Evolutionary conservation across 2,329 filamentous ascomycete genomes (phyloP).

Genomic region (Sarocladiaceae sp.): DNA sequence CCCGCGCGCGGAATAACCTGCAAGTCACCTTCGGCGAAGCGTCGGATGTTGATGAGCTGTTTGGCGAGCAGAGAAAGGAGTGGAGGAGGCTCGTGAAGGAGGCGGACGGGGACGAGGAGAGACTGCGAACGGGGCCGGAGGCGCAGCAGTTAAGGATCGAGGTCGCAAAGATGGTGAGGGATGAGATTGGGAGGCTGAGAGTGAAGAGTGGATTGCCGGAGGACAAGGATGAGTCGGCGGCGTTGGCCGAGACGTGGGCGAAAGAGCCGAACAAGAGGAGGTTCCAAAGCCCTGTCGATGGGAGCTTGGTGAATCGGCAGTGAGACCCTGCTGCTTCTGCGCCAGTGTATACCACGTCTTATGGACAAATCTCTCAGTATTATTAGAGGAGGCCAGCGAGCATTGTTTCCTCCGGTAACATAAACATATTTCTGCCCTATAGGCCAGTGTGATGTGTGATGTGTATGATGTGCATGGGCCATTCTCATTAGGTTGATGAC

Average conservation of each 20-base stretch:
- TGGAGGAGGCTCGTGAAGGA: slow-evolving; percentile 62
- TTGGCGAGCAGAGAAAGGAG: slow-evolving; percentile 66
- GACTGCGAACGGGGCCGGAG: slow-evolving; percentile 43
- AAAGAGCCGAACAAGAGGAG: slow-evolving; percentile 40
- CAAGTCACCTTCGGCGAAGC: slow-evolving; percentile 73
- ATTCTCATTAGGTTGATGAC: neutral
- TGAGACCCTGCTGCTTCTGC: slow-evolving; percentile 13
- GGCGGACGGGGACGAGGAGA: slow-evolving; percentile 39
- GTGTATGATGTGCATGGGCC: no score
- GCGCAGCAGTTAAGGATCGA: slow-evolving; percentile 67
- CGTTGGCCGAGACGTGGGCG: slow-evolving; percentile 75
- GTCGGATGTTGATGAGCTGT: slow-evolving; percentile 65
- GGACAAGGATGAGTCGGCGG: slow-evolving; percentile 75
- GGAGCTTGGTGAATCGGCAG: slow-evolving; percentile 40
- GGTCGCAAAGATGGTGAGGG: slow-evolving; percentile 69
- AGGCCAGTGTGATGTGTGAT: no score
- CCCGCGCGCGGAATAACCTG: slow-evolving; percentile 64
- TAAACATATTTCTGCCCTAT: no score
- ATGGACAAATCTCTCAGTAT: no score
- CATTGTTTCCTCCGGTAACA: no score
- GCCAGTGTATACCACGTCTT: neutral
- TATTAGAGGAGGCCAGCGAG: no score
- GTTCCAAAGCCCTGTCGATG: slow-evolving; percentile 49
- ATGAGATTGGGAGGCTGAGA: slow-evolving; percentile 75
- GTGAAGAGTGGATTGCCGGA: slow-evolving; percentile 59